Evolutionary conservation across 179 eudicot genomes (phyloP), one percentile per base, ranked within the genome.

Genomic region (Silene noctiflora): DNA sequence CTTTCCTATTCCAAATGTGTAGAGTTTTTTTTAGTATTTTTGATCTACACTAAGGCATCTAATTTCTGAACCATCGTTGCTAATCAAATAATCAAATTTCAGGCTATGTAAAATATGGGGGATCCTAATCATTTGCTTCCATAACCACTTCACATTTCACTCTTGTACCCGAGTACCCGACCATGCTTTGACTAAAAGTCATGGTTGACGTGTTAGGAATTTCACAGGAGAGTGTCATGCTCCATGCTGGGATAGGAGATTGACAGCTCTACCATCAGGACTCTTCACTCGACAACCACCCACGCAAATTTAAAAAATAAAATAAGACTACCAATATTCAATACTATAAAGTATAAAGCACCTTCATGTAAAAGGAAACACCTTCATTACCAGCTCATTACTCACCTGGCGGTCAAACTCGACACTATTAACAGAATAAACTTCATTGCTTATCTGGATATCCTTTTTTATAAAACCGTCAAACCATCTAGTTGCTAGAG

Each of bases 401-500:
- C 46, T 39, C 75, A 94, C 98, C 91, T 90, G 97, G 69, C 96
- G 94, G 72, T 94, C 96, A 78, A 92, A 94, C 65, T 89, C 97
- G 59, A 92, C 87, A 42, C 76, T 86, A 21, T 83, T 83, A 76
- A 90, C 75, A 16, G 98, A 91, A 83, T 92, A 94, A 35, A 91
- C 85, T 83, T 94, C 96, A 73, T 88, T 94, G 77, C 83, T 89
- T 69, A 88, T 77, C 66, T 79, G 78, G 67, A 87, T 83, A 82
- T 92, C 98, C 79, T 83, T 94, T 65, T 73, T 87, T 27, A 92
- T 69, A 35, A 94, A 84, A 44, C 96, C 96, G 66, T 89, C 89
- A 75, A 68, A 88, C 98, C 98, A 94, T 84, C 85, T 88, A 73
- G 22, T 81, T 75, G 82, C 91, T 53, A 78, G 81, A 62, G 78